A percentile compares a stretch with the other conserved stretches of the same genome.
Evolutionary conservation across 2,329 filamentous ascomycete genomes (phyloP).

Genomic region (Helotiales sp.): DNA sequence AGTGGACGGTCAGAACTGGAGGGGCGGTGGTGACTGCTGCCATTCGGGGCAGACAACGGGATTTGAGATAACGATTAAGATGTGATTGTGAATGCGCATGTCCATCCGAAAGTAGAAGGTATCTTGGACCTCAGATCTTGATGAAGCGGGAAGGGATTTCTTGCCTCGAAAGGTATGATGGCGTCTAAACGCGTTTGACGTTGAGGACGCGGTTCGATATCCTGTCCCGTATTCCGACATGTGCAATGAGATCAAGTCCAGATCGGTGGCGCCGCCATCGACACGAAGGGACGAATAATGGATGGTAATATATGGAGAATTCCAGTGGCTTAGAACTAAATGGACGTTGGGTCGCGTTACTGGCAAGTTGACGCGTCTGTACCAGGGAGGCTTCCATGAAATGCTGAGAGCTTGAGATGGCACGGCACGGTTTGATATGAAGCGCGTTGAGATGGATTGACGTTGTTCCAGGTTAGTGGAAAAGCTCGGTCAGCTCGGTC

Average conservation of each 20-base stretch:
- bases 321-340: background rate
- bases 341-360: background rate
- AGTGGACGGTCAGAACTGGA: background rate
- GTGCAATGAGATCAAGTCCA: background rate
- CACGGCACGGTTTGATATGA: background rate
- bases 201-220: background rate
- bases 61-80: background rate
- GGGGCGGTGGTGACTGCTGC: background rate
- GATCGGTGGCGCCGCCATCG: background rate
- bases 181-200: background rate
- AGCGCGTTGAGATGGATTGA: no score
- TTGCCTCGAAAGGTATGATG: background rate
- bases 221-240: no score
- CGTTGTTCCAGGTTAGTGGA: no score
- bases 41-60: background rate
- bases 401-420: background rate
- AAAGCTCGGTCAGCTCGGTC: no score
- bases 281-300: background rate
- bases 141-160: background rate
- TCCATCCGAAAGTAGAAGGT: background rate
- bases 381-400: background rate
- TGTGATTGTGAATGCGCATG: background rate
- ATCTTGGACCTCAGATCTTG: background rate
- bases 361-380: background rate
- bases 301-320: background rate